A percentile compares a stretch with the other conserved stretches of the same genome.
Conservation (phyloP, 768 basidiomycete species). For the Ramaria sp. region DNA sequence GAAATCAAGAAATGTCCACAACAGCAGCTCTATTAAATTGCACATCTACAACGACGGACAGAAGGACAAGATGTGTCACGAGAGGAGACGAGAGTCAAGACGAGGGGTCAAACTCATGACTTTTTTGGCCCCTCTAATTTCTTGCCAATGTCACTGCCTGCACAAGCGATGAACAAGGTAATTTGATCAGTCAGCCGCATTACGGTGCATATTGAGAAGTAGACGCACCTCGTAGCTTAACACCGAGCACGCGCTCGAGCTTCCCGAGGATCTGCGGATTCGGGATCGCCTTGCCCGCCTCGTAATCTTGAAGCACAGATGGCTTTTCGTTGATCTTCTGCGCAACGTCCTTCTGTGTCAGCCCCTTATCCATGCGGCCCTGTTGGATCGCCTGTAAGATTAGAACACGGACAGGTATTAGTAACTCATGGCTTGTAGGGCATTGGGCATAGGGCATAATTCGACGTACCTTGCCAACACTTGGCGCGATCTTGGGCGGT, state of each 20-base stretch:
- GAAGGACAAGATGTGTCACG: constrained; percentile 1
- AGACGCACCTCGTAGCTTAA: constrained; percentile 77
- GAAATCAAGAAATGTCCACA: neutral
- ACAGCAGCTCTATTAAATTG: neutral
- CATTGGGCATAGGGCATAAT: neutral
- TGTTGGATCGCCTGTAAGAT: constrained; percentile 62
- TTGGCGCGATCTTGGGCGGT: constrained; percentile 64
- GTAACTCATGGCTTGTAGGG: constrained; percentile 6
- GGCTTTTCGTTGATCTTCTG: constrained; percentile 92
- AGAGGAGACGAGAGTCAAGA: neutral
- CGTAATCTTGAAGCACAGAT: constrained; percentile 80
- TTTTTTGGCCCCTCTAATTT: constrained; percentile 73
- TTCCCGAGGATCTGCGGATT: constrained; percentile 80
- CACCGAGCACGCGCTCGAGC: constrained; percentile 74
- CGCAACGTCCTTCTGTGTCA: constrained; percentile 89
- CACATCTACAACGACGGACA: neutral
- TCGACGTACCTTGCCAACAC: constrained; percentile 55
- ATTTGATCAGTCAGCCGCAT: neutral
- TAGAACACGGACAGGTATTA: constrained; percentile 7
- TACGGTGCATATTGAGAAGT: neutral
- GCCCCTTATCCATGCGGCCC: constrained; percentile 63
- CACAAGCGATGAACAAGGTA: constrained; percentile 7
- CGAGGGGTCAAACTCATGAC: constrained; percentile 38
- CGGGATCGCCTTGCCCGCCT: constrained; percentile 78
- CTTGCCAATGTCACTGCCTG: constrained; percentile 77